Evolutionary conservation across 441 rosid genomes (phyloP), one percentile per base, ranked within the genome.

Genomic region (Adansonia rubrostipa): DNA sequence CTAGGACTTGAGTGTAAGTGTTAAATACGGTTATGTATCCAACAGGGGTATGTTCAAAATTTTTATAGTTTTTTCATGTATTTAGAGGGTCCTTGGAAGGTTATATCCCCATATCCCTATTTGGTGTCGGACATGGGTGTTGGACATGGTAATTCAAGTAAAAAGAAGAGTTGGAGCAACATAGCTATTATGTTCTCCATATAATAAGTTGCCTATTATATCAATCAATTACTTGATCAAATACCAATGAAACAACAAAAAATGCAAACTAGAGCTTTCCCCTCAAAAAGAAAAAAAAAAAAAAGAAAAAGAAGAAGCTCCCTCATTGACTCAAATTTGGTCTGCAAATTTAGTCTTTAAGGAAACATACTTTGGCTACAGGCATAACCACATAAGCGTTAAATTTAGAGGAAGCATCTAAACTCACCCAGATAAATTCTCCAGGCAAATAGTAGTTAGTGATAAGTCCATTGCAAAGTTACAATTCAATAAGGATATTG

Each of bases 281-380:
- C 19, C 15, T 36, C 42, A 36, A 36, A 36, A 36, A 36, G 40
- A 4, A 36, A 36, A 36, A 36, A 36, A 4, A 36, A 36, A 36
- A 36, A 65, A 66, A 66, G 9, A 11, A 10, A 24, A 62, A 20
- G 17, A 68, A 68, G 24, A 47, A 20, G 5, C 5, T 42, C 50
- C 71, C 54, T 8, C 14, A 40, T 65, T n/a, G 44, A 40, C 70
- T 65, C 70, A 65, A 66, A 66, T n/a, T 36, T 36, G 19, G 73
- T 20, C 40, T 5, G 36, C 50, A 68, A 10, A 5, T 20, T 36
- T 4, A 68, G 47, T 36, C 54, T 10, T 10, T 5, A 65, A 40
- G 33, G n/a, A 36, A 48, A 8, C 44, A 22, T 51, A 70, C 2
- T 24, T 24, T 5, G 9, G 58, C 74, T 61, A 40, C 57, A 47